Evolutionary conservation across 345 rosid genomes (phyloP).

Genomic region (Arabis hirsuta): DNA sequence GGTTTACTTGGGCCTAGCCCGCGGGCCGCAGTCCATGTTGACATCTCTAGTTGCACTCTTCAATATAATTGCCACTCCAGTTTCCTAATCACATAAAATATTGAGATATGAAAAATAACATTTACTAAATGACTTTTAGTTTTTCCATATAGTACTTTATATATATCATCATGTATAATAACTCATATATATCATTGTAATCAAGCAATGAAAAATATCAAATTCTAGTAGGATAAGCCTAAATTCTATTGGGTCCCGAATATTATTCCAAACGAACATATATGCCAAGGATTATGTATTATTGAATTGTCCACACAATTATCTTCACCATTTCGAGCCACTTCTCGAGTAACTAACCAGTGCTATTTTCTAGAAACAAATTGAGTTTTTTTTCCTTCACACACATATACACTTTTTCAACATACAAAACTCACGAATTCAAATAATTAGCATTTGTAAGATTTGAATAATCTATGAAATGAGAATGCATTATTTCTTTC

Average conservation of each 20-base stretch:
- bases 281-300: slow-evolving; percentile 2
- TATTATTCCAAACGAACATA: slow-evolving; percentile 9
- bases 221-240: too few species aligned
- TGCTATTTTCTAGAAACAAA: background rate
- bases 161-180: too few species aligned
- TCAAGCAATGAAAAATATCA: too few species aligned
- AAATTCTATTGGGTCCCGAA: too few species aligned
- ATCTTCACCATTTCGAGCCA: slow-evolving; percentile 10
- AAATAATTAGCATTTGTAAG: too few species aligned
- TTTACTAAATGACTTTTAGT: background rate
- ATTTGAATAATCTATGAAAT: background rate
- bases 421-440: background rate
- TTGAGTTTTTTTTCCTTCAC: background rate
- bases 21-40: too few species aligned
- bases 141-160: background rate
- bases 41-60: too few species aligned
- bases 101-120: background rate
- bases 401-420: background rate
- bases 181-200: too few species aligned
- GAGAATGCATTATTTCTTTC: slow-evolving; percentile 17
- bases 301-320: background rate
- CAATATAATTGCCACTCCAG: background rate
- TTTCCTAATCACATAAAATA: background rate
- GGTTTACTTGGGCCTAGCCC: too few species aligned
- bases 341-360: slow-evolving; percentile 1